Evolutionary conservation across 2,329 filamentous ascomycete species (phyloP).

Genomic region (Tolypocladium ophioglossoides): DNA sequence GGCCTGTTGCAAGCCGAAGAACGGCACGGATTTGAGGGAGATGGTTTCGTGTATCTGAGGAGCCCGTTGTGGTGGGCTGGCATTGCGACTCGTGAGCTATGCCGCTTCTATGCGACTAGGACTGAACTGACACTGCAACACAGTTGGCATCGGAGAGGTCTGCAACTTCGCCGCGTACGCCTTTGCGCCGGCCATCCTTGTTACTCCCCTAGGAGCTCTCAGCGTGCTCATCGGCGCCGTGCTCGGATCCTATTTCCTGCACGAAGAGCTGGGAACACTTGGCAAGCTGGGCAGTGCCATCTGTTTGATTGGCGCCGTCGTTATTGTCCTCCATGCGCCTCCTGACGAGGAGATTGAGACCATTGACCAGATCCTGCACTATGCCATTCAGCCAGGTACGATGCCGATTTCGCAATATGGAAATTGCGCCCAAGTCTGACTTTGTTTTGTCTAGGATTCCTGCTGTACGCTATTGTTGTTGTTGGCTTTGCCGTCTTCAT

Average conservation of each 20-base stretch:
- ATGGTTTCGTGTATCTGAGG: slow-evolving; percentile 86
- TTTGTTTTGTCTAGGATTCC: slow-evolving; percentile 54
- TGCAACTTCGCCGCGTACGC: slow-evolving; percentile 98
- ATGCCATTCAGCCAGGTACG: slow-evolving; percentile 81
- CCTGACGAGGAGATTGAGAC: slow-evolving; percentile 85
- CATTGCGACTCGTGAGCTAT: slow-evolving; percentile 67
- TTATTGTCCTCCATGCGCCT: slow-evolving; percentile 94
- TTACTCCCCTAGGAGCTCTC: slow-evolving; percentile 87
- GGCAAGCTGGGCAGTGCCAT: slow-evolving; percentile 94
- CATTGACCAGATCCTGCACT: slow-evolving; percentile 83
- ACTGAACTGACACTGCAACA: slow-evolving; percentile 10
- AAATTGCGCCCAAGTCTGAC: slow-evolving; percentile 3
- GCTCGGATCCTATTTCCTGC: slow-evolving; percentile 85
- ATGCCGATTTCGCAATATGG: slow-evolving; percentile 11
- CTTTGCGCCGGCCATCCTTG: slow-evolving; percentile 95
- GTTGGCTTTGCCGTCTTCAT: slow-evolving; percentile 79
- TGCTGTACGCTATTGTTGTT: slow-evolving; percentile 75
- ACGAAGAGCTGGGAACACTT: slow-evolving; percentile 79
- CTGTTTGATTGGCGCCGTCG: slow-evolving; percentile 89
- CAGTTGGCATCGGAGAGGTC: slow-evolving; percentile 86
- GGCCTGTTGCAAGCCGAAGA: slow-evolving; percentile 86
- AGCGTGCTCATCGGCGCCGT: slow-evolving; percentile 94
- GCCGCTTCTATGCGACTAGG: neutral
- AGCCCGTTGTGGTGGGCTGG: slow-evolving; percentile 98
- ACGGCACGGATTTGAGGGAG: slow-evolving; percentile 90